Conservation (phyloP, 148 eudicot genomes). For the Spergularia marina region DNA sequence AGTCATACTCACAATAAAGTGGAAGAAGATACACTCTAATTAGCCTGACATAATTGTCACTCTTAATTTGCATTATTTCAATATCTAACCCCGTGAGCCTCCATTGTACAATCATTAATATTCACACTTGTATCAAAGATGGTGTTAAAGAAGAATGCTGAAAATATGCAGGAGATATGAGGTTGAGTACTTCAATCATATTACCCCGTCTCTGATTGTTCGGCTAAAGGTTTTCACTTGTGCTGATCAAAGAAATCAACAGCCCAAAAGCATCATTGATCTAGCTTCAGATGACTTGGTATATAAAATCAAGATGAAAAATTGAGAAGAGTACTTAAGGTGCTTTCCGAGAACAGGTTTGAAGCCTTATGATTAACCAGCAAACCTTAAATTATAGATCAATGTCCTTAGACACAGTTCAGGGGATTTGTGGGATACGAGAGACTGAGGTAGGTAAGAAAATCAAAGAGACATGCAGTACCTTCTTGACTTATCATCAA, state of each 20-base stretch:
- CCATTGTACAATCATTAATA: too few relatives aligned
- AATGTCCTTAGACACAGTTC: neutral
- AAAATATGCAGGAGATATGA: neutral
- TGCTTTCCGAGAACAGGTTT: neutral
- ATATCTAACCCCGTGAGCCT: too few relatives aligned
- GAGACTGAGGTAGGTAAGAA: neutral
- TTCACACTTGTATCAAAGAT: neutral
- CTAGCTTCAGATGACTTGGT: neutral
- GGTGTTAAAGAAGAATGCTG: neutral
- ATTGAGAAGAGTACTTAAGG: neutral
- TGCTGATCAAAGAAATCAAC: too few relatives aligned
- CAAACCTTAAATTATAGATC: neutral
- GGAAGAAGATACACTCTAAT: too few relatives aligned
- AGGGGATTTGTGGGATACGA: neutral
- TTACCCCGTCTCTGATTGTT: too few relatives aligned
- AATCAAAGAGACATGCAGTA: too few relatives aligned
- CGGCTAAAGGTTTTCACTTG: too few relatives aligned
- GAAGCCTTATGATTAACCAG: neutral
- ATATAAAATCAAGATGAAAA: neutral
- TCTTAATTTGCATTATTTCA: too few relatives aligned
- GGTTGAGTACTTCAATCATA: too few relatives aligned
- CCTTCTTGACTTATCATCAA: neutral
- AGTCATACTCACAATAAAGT: too few relatives aligned
- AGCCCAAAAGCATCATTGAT: neutral
- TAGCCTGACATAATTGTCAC: too few relatives aligned